Conservation (phyloP, 2,329 filamentous ascomycete genomes). For the Biscogniauxia marginata region DNA sequence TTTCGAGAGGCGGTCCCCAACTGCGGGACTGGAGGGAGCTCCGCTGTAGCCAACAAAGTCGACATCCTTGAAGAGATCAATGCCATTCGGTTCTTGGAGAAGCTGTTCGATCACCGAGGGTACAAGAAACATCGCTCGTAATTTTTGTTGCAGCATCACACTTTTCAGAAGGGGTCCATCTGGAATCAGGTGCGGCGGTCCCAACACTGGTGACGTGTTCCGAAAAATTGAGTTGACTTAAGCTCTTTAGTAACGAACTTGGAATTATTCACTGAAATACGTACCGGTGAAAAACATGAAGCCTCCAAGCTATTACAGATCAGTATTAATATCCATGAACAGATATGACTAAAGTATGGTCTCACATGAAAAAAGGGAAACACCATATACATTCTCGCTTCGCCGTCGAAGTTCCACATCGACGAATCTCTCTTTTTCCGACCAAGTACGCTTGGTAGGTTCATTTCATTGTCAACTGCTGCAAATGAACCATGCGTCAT, state of each 20-base stretch:
- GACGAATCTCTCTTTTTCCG: slow-evolving; percentile 15
- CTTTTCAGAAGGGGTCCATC: slow-evolving; percentile 16
- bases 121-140: slow-evolving; percentile 13
- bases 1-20: slow-evolving; percentile 10
- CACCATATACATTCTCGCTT: slow-evolving; percentile 17
- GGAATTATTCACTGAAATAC: not conserved
- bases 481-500: slow-evolving; percentile 23
- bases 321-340: not conserved
- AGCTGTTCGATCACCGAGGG: slow-evolving; percentile 19
- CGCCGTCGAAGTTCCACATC: slow-evolving; percentile 19
- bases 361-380: slow-evolving; percentile 27
- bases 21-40: slow-evolving; percentile 9
- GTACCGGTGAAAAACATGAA: slow-evolving; percentile 13
- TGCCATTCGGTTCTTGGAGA: slow-evolving; percentile 14
- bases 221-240: slow-evolving; percentile 18
- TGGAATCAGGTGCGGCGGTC: slow-evolving; percentile 19
- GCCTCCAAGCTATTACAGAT: slow-evolving; percentile 17
- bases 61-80: slow-evolving; percentile 13
- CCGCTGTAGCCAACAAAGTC: slow-evolving; percentile 20
- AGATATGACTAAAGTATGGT: not conserved
- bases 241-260: slow-evolving; percentile 1
- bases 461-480: slow-evolving; percentile 14
- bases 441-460: slow-evolving; percentile 13
- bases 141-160: slow-evolving; percentile 14
- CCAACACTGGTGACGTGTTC: slow-evolving; percentile 16